A percentile compares a stretch with the other conserved stretches of the same genome.
Evolutionary conservation across 768 basidiomycete genomes (phyloP).

Genomic region (Collybiopsis confluens): DNA sequence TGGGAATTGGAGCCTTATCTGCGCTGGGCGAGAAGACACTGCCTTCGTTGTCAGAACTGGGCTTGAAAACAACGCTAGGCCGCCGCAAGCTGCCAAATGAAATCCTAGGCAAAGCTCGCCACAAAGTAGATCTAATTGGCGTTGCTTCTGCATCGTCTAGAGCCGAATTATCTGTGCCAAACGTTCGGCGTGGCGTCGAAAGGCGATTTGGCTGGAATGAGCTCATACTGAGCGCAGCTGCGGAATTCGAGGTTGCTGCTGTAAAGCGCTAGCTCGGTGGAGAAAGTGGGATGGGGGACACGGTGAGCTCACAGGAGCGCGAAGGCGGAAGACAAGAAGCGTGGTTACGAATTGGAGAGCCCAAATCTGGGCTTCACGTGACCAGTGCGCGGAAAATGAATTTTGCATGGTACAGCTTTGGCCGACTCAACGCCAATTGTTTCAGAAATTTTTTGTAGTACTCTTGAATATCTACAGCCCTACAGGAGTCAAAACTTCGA

Average conservation of each 20-base stretch:
- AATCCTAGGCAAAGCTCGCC: slow-evolving; percentile 34
- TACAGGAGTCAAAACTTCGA: not conserved
- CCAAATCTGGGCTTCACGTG: no score
- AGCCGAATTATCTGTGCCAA: slow-evolving; percentile 43
- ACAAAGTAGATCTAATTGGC: slow-evolving; percentile 22
- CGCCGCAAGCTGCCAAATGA: slow-evolving; percentile 38
- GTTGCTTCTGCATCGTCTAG: slow-evolving; percentile 23
- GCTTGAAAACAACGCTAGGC: slow-evolving; percentile 34
- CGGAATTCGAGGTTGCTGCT: no score
- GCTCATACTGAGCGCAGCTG: slow-evolving; percentile 16
- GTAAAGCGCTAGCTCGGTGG: no score
- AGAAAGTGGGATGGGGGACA: not conserved
- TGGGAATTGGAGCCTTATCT: slow-evolving; percentile 70
- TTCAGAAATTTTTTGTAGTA: not conserved
- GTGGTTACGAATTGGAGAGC: no score
- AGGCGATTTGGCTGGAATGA: slow-evolving; percentile 17
- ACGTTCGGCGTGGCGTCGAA: slow-evolving; percentile 36
- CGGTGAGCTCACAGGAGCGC: not conserved
- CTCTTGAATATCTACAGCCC: no score
- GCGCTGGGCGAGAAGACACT: slow-evolving; percentile 35
- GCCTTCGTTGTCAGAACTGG: slow-evolving; percentile 19
- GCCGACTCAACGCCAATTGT: not conserved
- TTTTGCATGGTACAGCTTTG: not conserved
- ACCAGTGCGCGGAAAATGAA: not conserved
- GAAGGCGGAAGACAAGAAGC: not conserved